Evolutionary conservation across 2,329 filamentous ascomycete genomes (phyloP).

Genomic region (Claviceps sp.): DNA sequence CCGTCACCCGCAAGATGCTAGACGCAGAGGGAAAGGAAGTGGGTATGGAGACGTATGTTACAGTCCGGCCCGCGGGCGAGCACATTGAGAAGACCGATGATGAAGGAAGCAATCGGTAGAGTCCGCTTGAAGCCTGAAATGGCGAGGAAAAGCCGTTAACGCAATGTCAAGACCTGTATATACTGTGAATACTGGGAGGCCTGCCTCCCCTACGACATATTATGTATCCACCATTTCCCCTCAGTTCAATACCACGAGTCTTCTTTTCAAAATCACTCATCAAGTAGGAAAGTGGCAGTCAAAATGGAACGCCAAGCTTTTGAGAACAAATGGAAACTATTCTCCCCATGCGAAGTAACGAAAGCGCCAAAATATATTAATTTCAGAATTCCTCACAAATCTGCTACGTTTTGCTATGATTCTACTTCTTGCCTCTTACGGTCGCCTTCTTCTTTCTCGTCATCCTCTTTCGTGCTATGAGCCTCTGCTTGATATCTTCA

Average conservation of each 20-base stretch:
- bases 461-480: conserved; percentile 76
- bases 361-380: not conserved
- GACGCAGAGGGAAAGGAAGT: conserved; percentile 29
- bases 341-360: not conserved
- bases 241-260: not conserved
- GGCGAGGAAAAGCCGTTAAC: conserved; percentile 20
- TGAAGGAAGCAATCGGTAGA: not conserved
- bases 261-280: not conserved
- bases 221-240: not conserved
- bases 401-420: not conserved
- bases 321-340: not conserved
- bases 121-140: not conserved
- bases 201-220: not conserved
- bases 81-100: conserved; percentile 5
- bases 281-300: not conserved
- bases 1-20: conserved; percentile 25
- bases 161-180: conserved; percentile 6
- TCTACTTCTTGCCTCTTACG: conserved; percentile 14
- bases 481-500: conserved; percentile 46
- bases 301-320: not conserved
- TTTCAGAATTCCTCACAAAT: not conserved
- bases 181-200: not conserved
- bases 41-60: conserved; percentile 22
- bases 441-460: conserved; percentile 55
- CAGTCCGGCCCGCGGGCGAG: conserved; percentile 17